Base-by-base conservation (phyloP, 2,329 filamentous ascomycete species). In the Colletotrichum costaricense region DNA sequence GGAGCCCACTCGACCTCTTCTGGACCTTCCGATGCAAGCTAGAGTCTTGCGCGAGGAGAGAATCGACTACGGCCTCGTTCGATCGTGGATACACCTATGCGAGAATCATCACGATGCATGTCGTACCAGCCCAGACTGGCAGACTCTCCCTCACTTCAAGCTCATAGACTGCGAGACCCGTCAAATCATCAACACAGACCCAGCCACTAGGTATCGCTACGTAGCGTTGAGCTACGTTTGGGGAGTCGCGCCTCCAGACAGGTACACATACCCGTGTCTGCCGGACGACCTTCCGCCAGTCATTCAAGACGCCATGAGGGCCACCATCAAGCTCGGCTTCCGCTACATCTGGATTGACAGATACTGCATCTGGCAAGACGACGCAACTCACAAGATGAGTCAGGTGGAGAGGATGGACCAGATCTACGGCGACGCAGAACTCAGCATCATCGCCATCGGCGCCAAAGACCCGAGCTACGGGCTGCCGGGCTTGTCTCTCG, bases 271-370 rank as follows among this genome's bases (percentile, higher is more conserved):
- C 24, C 62, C 68, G 1, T 11, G 22, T 22, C 55, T 71, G 9
- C 58, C 54, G 2, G 64, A 68, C 22, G 14, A 42, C 4, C 30
- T 72, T 8, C 69, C 64, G 30, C 49, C 56, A 1, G 63, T 72
- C 35, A 63, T 72, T 28, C 46, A 75, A 75, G 56, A 76, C 70
- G 78, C 81, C 11, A 79, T 81, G 14, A 65, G 75, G 1, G 82
- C 81, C 5, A 79, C 80, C 0, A 78, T 75, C 14, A 75, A 79
- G 14, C 76, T 85, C 5, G 82, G 82, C 1, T 75, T 82, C 12
- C 75, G 79, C 5, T 83, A 84, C 63, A 76, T 85, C 6, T 85
- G 83, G 83, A 79, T 85, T 5, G 83, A 84, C 63, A 76, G 78
- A 28, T 77, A 82, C 1, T 85, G 83, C 63, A 81, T 84, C 46